Percentiles rank a stretch among this genome's conserved stretches.
Conservation (phyloP, 805 yeast species). For the Candida nanaspora region DNA sequence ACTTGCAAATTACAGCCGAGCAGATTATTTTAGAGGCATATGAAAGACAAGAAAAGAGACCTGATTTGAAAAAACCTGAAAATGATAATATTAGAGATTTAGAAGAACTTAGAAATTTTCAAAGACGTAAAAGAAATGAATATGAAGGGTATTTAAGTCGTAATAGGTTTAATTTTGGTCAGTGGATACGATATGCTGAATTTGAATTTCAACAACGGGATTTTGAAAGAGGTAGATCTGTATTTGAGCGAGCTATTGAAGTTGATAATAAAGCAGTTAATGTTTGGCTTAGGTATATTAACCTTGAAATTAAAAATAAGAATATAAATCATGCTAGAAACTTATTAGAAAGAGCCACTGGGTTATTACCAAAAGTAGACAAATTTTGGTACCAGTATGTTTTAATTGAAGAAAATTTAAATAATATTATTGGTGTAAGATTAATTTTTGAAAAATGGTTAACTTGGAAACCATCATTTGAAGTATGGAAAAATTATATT, state of each 20-base stretch:
- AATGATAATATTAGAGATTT: constrained; percentile 49
- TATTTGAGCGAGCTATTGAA: constrained; percentile 80
- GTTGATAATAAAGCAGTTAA: constrained; percentile 73
- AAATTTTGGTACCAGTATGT: constrained; percentile 84
- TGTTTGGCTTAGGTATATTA: constrained; percentile 79
- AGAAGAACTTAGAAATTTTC: constrained; percentile 74
- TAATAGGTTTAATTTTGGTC: constrained; percentile 73
- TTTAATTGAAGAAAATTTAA: constrained; percentile 73
- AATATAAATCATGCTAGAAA: constrained; percentile 88
- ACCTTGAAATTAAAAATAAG: constrained; percentile 62
- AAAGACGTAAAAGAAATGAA: constrained; percentile 69
- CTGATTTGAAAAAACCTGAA: constrained; percentile 27
- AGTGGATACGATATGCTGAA: constrained; percentile 88
- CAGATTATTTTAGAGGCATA: constrained; percentile 58
- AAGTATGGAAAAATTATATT: constrained; percentile 72
- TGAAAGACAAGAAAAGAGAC: constrained; percentile 35
- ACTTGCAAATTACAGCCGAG: constrained; percentile 56
- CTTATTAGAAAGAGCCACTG: constrained; percentile 69
- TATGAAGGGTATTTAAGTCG: constrained; percentile 83
- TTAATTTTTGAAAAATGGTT: constrained; percentile 74
- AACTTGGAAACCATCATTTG: constrained; percentile 56
- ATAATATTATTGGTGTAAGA: constrained; percentile 55
- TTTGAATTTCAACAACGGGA: constrained; percentile 83
- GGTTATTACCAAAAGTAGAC: constrained; percentile 67
- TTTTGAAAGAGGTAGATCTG: constrained; percentile 69